Percentiles rank a stretch among this genome's conserved stretches.
Evolutionary conservation across 495 filamentous ascomycete species (phyloP).

Genomic region (Aspergillus asperescens): DNA sequence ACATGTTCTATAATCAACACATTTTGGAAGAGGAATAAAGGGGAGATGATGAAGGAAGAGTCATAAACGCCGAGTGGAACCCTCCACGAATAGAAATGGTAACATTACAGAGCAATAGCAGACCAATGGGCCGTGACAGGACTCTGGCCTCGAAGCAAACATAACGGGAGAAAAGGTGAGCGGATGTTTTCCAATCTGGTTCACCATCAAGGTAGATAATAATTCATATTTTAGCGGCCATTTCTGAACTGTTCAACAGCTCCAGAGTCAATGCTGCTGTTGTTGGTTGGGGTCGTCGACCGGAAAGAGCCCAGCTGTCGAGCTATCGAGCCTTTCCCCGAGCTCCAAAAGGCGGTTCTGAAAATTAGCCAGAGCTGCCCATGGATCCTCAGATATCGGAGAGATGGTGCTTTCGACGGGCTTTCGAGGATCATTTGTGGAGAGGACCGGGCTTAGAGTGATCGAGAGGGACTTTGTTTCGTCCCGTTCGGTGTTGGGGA

Average conservation of each 20-base stretch:
- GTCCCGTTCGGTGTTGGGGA: conserved; percentile 12
- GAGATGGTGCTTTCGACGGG: conserved; percentile 1
- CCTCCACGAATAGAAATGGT: conserved; percentile 6
- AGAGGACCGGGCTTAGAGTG: conserved; percentile 8
- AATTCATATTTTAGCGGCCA: not conserved
- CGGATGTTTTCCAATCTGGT: conserved; percentile 2
- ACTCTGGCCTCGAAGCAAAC: conserved; percentile 10
- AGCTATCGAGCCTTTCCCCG: not conserved
- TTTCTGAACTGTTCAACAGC: not conserved
- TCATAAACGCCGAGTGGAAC: conserved; percentile 1
- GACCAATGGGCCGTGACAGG: conserved; percentile 2
- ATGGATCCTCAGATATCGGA: conserved; percentile 4
- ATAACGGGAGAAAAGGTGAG: not conserved
- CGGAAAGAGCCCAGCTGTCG: not conserved
- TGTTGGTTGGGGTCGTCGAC: not conserved
- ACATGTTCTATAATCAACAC: conserved; percentile 22
- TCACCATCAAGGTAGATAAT: conserved; percentile 3
- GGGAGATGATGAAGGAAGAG: not conserved
- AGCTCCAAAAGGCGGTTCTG: conserved; percentile 16
- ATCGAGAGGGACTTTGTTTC: conserved; percentile 11
- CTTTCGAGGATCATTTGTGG: not conserved
- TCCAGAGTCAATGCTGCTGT: not conserved
- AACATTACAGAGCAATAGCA: conserved; percentile 19
- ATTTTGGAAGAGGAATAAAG: conserved; percentile 11
- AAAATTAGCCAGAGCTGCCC: conserved; percentile 12